Evolutionary conservation across 2,329 filamentous ascomycete genomes (phyloP).

Genomic region (Zarea fungicola): DNA sequence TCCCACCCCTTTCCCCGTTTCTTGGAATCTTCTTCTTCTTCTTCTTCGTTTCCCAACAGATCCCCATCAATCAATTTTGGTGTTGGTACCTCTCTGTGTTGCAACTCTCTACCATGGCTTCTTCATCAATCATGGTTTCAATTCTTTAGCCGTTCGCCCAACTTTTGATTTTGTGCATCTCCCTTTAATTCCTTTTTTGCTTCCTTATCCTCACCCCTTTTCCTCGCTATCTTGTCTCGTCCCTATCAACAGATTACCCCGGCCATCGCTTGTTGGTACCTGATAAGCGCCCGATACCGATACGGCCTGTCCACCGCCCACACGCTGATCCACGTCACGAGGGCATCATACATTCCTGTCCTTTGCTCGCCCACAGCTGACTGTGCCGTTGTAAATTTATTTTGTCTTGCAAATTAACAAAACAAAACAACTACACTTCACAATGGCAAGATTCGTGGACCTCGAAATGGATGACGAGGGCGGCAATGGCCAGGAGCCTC

Average conservation of each 20-base stretch:
- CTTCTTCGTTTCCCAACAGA: neutral
- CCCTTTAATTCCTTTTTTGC: neutral
- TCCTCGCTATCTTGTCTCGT: neutral
- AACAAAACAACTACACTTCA: neutral
- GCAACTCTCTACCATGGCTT: constrained; percentile 3
- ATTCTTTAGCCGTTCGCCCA: neutral
- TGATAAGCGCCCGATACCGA: neutral
- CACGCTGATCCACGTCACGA: constrained; percentile 6
- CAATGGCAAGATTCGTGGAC: constrained; percentile 21
- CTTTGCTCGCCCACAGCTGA: neutral
- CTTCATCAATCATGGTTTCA: constrained; percentile 1
- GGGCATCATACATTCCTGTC: neutral
- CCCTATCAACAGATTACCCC: neutral
- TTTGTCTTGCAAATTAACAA: neutral
- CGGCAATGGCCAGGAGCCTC: constrained; percentile 9
- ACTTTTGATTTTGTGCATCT: neutral
- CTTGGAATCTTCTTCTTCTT: neutral
- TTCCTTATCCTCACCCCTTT: neutral
- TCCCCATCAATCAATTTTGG: neutral
- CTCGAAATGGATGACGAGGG: constrained; percentile 18
- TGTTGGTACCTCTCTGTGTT: neutral
- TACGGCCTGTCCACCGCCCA: neutral
- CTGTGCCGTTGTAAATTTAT: no score
- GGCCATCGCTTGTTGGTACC: neutral
- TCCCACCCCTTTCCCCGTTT: neutral